These are phyloP conservation scores for Leccinum variabile DNA, from an alignment of 1,284 basidiomycete species.

Conservation along the genomic window DNA sequence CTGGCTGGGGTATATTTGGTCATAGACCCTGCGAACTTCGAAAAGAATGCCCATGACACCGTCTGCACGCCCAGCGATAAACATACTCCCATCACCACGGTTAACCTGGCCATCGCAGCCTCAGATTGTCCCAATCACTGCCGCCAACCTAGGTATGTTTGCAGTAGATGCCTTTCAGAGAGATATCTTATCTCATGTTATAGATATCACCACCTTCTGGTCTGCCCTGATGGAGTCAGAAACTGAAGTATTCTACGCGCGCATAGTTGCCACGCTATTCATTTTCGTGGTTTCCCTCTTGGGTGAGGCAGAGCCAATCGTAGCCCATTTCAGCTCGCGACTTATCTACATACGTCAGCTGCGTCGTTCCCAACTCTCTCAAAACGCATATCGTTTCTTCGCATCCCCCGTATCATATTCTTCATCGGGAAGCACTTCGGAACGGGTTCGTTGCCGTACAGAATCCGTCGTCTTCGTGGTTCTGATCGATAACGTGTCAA, in stretches of 20 bases:
- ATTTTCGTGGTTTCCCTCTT: conserved; percentile 47
- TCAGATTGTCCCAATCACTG: background rate
- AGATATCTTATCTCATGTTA: background rate
- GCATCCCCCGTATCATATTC: conserved; percentile 65
- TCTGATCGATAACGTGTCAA: background rate
- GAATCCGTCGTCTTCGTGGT: background rate
- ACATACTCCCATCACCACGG: background rate
- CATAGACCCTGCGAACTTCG: background rate
- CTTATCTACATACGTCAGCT: conserved; percentile 41
- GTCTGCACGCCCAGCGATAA: background rate
- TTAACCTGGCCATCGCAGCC: background rate
- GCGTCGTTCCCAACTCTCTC: conserved; percentile 69
- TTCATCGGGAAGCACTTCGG: conserved; percentile 83
- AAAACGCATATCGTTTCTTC: conserved; percentile 49
- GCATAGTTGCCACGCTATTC: conserved; percentile 37
- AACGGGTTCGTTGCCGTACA: conserved; percentile 47
- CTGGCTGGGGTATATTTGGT: background rate
- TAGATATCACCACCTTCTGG: background rate
- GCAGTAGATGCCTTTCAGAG: background rate
- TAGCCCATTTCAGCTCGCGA: background rate
- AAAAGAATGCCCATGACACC: background rate
- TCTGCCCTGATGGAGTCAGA: conserved; percentile 6
- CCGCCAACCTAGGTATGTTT: conserved; percentile 7
- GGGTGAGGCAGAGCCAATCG: conserved; percentile 19
- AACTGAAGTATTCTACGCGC: conserved; percentile 8